A percentile compares a stretch with the other conserved stretches of the same genome.
Conservation (phyloP, 345 rosid genomes). For the Eutrema heterophyllum region DNA sequence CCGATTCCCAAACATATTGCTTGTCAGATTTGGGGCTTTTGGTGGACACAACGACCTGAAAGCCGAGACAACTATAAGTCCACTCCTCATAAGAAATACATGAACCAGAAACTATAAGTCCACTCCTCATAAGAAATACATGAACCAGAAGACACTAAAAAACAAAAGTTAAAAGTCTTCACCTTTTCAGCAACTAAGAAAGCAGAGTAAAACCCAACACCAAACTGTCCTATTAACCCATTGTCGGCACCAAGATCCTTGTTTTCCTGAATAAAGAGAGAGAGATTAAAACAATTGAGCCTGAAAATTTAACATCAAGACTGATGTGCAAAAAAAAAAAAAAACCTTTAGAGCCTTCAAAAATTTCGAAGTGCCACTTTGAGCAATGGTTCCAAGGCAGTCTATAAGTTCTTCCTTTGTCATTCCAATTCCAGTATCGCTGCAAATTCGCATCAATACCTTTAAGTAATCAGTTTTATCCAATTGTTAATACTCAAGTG, state of each 20-base stretch:
- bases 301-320: neutral
- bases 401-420: constrained; percentile 89
- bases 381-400: constrained; percentile 99
- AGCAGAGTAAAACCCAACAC: constrained; percentile 98
- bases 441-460: constrained; percentile 30
- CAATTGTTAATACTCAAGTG: neutral
- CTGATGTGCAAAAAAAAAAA: neutral
- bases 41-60: constrained; percentile 87
- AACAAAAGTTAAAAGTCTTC: neutral
- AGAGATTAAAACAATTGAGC: neutral
- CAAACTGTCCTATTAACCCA: constrained; percentile 92
- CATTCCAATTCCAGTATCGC: constrained; percentile 99
- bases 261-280: constrained; percentile 56
- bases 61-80: neutral
- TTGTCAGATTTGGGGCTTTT: constrained; percentile 94
- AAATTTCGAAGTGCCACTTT: constrained; percentile 96
- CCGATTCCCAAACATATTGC: constrained; percentile 93
- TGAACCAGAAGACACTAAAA: neutral
- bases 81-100: neutral
- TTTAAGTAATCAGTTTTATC: neutral
- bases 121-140: neutral
- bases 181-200: constrained; percentile 97
- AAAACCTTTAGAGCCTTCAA: constrained; percentile 85
- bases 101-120: neutral
- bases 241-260: constrained; percentile 87